Percentiles rank a stretch among this genome's conserved stretches.
These are phyloP conservation scores for Alternaria sp. DNA, from an alignment of 2,329 filamentous ascomycete genomes.

Conservation along the genomic window DNA sequence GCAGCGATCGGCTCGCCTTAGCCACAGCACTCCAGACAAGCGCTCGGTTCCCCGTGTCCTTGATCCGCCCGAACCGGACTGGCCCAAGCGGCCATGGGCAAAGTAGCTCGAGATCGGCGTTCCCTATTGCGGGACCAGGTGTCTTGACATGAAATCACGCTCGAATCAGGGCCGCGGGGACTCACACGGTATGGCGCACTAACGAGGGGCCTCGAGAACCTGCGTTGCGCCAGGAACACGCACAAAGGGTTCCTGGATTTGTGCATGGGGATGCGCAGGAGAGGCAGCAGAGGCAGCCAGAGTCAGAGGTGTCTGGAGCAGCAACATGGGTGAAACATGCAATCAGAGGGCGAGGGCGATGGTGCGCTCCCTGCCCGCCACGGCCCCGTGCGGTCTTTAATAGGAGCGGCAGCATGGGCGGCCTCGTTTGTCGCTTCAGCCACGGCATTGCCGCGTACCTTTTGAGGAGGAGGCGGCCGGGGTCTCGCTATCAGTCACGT, in stretches of 20 bases:
- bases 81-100: slow-evolving; percentile 25
- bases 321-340: slow-evolving; percentile 20
- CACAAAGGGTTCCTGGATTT: slow-evolving; percentile 26
- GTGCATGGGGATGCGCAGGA: not conserved
- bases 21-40: slow-evolving; percentile 28
- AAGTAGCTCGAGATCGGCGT: slow-evolving; percentile 27
- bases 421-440: slow-evolving; percentile 19
- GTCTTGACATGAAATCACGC: slow-evolving; percentile 17
- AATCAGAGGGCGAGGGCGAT: slow-evolving; percentile 13
- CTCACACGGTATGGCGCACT: slow-evolving; percentile 19
- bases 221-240: slow-evolving; percentile 32
- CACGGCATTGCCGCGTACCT: slow-evolving; percentile 22
- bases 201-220: slow-evolving; percentile 16
- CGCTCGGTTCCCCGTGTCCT: slow-evolving; percentile 31
- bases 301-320: slow-evolving; percentile 6
- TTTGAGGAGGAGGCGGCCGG: slow-evolving; percentile 16
- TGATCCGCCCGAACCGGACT: slow-evolving; percentile 27
- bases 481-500: slow-evolving; percentile 28
- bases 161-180: slow-evolving; percentile 29
- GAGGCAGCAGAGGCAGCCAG: not conserved
- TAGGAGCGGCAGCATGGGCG: slow-evolving; percentile 7
- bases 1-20: slow-evolving; percentile 33
- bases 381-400: slow-evolving; percentile 12
- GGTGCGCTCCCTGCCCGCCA: slow-evolving; percentile 9
- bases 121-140: slow-evolving; percentile 20